Conservation (phyloP, 2,329 filamentous ascomycete genomes). For the Sclerotiophoma versabilis region DNA sequence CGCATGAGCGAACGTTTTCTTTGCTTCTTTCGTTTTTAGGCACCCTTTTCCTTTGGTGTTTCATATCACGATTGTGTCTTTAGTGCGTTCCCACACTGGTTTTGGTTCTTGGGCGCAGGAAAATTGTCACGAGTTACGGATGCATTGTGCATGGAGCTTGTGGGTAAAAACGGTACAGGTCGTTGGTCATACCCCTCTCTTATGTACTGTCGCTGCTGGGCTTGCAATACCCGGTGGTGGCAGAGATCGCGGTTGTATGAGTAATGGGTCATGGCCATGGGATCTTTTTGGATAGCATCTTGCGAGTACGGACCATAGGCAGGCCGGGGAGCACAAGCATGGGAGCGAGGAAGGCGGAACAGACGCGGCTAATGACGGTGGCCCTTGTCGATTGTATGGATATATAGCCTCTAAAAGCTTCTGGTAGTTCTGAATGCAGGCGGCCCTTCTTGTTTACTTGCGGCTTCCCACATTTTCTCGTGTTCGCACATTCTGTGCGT, state of each 20-base stretch:
- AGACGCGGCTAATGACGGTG: constrained; percentile 36
- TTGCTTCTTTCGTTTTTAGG: constrained; percentile 15
- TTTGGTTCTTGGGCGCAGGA: constrained; percentile 22
- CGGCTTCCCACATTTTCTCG: background rate
- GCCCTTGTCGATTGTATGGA: constrained; percentile 48
- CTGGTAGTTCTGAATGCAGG: constrained; percentile 38
- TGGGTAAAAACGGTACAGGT: constrained; percentile 28
- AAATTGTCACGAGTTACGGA: constrained; percentile 23
- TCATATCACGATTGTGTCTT: constrained; percentile 10
- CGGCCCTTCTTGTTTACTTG: constrained; percentile 21
- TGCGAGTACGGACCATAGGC: constrained; percentile 7
- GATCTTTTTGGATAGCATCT: constrained; percentile 11
- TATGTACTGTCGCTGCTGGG: constrained; percentile 29
- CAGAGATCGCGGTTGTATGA: constrained; percentile 36
- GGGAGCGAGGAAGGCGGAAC: constrained; percentile 9
- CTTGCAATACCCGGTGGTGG: background rate
- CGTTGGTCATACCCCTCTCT: constrained; percentile 35
- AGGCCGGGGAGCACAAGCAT: constrained; percentile 13
- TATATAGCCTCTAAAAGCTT: constrained; percentile 43
- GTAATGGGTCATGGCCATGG: constrained; percentile 36
- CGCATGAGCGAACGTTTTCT: constrained; percentile 33
- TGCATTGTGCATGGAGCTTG: constrained; percentile 42
- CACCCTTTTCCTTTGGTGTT: constrained; percentile 10
- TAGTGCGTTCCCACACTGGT: constrained; percentile 28
- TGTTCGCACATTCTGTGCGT: background rate